Evolutionary conservation across 2,329 filamentous ascomycete species (phyloP).

Genomic region (Pseudogymnoascus sp.): DNA sequence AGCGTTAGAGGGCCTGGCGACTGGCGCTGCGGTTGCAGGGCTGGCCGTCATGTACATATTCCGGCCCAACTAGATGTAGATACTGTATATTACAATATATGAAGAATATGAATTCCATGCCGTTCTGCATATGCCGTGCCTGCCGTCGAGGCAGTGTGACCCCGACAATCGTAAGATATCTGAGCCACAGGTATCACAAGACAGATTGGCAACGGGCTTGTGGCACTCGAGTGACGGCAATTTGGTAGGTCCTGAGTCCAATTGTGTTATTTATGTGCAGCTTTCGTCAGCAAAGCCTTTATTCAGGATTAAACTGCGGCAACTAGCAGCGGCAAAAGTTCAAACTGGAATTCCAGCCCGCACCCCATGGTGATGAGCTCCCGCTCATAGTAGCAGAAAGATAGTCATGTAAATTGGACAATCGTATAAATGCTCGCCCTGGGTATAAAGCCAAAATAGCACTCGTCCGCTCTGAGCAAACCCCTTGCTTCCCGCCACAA

Average conservation of each 20-base stretch:
- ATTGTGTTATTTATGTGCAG: background rate
- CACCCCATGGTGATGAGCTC: background rate
- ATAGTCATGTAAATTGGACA: background rate
- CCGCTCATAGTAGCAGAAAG: background rate
- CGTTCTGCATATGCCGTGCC: background rate
- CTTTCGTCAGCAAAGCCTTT: background rate
- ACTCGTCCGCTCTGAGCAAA: background rate
- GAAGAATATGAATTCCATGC: conserved; percentile 9
- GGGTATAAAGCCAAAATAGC: background rate
- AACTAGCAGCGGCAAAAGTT: background rate
- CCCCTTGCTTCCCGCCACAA: background rate
- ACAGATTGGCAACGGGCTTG: too few species aligned
- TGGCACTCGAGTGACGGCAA: background rate
- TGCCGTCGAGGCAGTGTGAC: background rate
- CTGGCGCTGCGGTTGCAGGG: conserved; percentile 55
- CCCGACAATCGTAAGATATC: too few species aligned
- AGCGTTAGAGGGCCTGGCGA: conserved; percentile 57
- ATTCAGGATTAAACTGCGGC: background rate
- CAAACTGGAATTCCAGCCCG: background rate
- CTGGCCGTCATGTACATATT: conserved; percentile 26
- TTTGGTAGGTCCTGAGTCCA: background rate
- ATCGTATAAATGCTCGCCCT: background rate
- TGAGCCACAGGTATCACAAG: too few species aligned
- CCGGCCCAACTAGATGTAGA: conserved; percentile 16
- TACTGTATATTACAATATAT: conserved; percentile 10